Evolutionary conservation across 768 basidiomycete genomes (phyloP), one percentile per base, ranked within the genome.

Genomic region (Phanerodontia chrysosporium): DNA sequence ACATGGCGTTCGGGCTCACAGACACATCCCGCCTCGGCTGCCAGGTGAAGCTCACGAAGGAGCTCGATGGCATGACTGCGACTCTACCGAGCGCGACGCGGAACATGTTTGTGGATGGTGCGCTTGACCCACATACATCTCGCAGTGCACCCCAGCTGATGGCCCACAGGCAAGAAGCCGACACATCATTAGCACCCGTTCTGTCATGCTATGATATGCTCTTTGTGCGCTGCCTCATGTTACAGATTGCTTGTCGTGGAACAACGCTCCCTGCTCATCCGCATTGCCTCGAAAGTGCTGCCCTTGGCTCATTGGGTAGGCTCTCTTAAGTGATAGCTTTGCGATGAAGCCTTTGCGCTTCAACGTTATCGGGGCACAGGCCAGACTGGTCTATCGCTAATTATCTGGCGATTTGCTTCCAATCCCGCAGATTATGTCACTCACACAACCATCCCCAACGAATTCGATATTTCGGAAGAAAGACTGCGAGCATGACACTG

Each of bases 41-140:
- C 67, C 89, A 90, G 69, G 87, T 90, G 70, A 72, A 86, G 54
- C 72, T 99, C 28, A 92, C 88, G 10, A 84, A 78, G 57, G 90
- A 90, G 51, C 71, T 98, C 65, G 89, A 97, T 67, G 95, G 92
- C 24, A 86, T 96, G 70, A 83, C 81, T 0, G 89, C 86, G n/a
- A 89, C 79, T 12, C 75, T 99, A 22, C 96, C 96, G 1, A 80
- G 89, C 22, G 96, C 96, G 16, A 98, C 96, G 32, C 76, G 96
- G 70, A 98, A 98, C 76, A 93, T 99, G 93, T 95, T 94, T 70
- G 92, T 96, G 25, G 95, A 97, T 71, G 95, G 91, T 90, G 68
- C 55, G 69, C 65, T n/a, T 28, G 3, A 32, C 30, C 18, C 24
- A 21, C 18, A 21, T 6, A 29, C 35, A 58, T 0, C 25, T 28